These are phyloP conservation scores for Brasilioporus rufonigricans DNA, from an alignment of 768 basidiomycete genomes.

Conservation along the genomic window DNA sequence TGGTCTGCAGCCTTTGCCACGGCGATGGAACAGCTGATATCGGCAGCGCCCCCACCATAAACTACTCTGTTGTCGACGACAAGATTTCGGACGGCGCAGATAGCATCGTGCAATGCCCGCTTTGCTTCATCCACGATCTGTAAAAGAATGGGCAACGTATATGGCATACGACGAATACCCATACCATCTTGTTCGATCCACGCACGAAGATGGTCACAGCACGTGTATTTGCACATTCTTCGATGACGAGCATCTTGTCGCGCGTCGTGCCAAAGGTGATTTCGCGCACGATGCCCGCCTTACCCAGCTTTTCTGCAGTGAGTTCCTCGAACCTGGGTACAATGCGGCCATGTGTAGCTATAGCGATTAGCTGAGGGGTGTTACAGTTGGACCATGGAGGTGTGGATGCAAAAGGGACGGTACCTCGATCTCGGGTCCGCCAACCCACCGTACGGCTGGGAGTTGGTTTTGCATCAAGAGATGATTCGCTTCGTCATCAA, in stretches of 20 bases:
- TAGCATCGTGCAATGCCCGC: conserved; percentile 94
- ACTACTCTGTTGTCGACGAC: conserved; percentile 96
- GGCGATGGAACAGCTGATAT: conserved; percentile 92
- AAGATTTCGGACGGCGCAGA: conserved; percentile 95
- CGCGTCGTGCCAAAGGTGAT: conserved; percentile 95
- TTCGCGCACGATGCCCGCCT: conserved; percentile 92
- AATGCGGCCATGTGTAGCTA: conserved; percentile 97
- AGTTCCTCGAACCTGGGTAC: conserved; percentile 98
- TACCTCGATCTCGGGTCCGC: conserved; percentile 98
- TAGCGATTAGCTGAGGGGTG: conserved; percentile 78
- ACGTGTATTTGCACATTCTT: conserved; percentile 95
- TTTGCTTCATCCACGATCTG: conserved; percentile 99
- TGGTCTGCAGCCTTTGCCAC: conserved; percentile 95
- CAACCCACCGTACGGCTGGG: conserved; percentile 98
- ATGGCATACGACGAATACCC: conserved; percentile 6
- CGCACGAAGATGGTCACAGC: conserved; percentile 97
- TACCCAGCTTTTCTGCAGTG: conserved; percentile 84
- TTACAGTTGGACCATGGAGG: not conserved
- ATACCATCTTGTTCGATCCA: conserved; percentile 98
- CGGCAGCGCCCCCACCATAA: conserved; percentile 97
- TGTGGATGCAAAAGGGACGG: not conserved
- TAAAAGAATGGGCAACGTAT: not conserved
- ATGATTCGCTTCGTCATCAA: conserved; percentile 99
- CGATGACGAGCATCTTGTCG: conserved; percentile 99
- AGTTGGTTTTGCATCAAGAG: conserved; percentile 96